Base-by-base conservation (phyloP, 306 rosid genomes). In the Quercus rubra region DNA sequence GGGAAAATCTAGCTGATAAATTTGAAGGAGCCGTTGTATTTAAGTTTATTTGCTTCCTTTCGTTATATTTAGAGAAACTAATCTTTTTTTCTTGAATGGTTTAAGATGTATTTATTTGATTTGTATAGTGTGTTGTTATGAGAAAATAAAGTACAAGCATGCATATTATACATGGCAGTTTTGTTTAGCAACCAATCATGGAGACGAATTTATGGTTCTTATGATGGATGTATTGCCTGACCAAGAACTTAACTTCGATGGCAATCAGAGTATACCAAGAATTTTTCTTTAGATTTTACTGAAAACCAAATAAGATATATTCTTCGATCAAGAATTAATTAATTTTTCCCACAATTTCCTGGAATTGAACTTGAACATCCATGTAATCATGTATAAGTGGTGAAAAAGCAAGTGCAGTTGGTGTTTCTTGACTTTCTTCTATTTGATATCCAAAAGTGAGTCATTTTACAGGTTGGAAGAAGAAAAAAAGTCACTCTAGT, bases 1-100 rank as follows among this genome's bases (percentile, higher is more conserved):
- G 55, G 35, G 59, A 69, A 74, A 74, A 33, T 81, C 27, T 31
- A 38, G 72, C 55, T 63, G 73, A 18, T 79, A 83, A 30, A 38
- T 46, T 27, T 58, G 68, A 57, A 33, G 25, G 74, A 78, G 61
- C 10, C 58, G 58, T 19, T 70, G 73, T 77, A 74, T 71, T 52
- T 11, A 6, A 0, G 49, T 51, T 30, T 56, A 21, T 58, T 56
- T 10, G 69, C 38, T 55, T 18, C 6, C 23, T 66, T 19, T 63
- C 28, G 51, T 31, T 6, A 35, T 68, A 5, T 33, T 68, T 6
- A 68, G 21, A 33, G 72, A 35, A 68, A 68, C 18, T 18, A 21
- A 0, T 33, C 31, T 5, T 35, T 8, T 9, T 19, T 4, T 14
- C 19, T 43, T 43, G 14, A 67, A 17, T 6, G 71, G 4, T 43